Evolutionary conservation across 164 flowering plant genomes (phyloP).

Genomic region (Annona cherimola): DNA sequence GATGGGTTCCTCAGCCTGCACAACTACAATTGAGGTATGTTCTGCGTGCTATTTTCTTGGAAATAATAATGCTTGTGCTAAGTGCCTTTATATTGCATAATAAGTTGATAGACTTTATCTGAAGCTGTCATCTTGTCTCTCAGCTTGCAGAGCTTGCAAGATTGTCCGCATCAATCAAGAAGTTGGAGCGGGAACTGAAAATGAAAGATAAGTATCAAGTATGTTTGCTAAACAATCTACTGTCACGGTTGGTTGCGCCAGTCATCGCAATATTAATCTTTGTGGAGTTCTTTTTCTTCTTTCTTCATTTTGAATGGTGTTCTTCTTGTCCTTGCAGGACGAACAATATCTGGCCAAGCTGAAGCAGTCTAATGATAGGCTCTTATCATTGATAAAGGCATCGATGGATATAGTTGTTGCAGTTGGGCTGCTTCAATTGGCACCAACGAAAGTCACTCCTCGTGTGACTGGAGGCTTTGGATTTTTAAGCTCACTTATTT

Average conservation of each 20-base stretch:
- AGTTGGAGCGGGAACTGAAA: conserved; percentile 72
- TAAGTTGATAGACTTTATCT: not conserved
- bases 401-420: conserved; percentile 82
- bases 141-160: conserved; percentile 92
- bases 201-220: conserved; percentile 51
- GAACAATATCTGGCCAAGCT: conserved; percentile 62
- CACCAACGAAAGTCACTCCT: conserved; percentile 89
- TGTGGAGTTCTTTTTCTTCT: not conserved
- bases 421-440: conserved; percentile 86
- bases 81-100: not conserved
- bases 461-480: conserved; percentile 97
- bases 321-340: conserved; percentile 45
- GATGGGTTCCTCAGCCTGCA: conserved; percentile 84
- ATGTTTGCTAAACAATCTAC: conserved; percentile 13
- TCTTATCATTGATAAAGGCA: conserved; percentile 73
- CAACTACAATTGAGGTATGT: conserved; percentile 76
- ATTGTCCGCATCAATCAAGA: conserved; percentile 80
- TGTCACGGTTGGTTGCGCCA: not conserved
- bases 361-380: conserved; percentile 72
- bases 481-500: conserved; percentile 77
- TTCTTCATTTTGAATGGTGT: not conserved
- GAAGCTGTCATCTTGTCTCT: not conserved
- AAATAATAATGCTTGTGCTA: not conserved
- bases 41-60: not conserved
- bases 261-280: no score